These are phyloP conservation scores for Auriscalpium vulgare DNA, from an alignment of 768 basidiomycete genomes.

Conservation along the genomic window DNA sequence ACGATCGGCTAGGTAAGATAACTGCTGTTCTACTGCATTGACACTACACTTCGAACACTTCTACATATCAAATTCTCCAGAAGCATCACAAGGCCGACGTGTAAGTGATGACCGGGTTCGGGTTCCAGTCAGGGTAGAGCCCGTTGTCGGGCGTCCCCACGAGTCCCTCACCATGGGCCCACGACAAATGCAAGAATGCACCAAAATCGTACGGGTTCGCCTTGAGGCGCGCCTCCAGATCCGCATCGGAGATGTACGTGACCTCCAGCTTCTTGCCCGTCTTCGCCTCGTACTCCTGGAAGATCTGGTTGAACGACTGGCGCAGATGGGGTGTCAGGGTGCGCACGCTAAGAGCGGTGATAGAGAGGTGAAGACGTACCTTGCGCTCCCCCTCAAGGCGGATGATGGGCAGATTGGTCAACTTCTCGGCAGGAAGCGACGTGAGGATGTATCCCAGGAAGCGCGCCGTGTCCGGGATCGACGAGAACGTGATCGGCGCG, in stretches of 20 bases:
- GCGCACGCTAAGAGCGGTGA: too few species aligned
- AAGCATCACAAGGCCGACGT: too few species aligned
- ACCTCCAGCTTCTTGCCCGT: conserved; percentile 11
- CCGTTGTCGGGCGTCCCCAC: conserved; percentile 9
- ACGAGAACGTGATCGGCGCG: conserved; percentile 11
- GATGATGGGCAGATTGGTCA: not conserved
- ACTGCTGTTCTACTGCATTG: too few species aligned
- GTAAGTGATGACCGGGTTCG: conserved; percentile 8
- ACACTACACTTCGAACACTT: too few species aligned
- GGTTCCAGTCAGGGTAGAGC: conserved; percentile 16
- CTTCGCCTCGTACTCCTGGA: conserved; percentile 8
- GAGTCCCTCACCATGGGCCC: conserved; percentile 4
- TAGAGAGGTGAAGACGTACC: conserved; percentile 1
- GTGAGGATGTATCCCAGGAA: too few species aligned
- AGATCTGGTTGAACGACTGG: conserved; percentile 16
- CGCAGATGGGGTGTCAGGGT: not conserved
- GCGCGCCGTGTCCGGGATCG: not conserved
- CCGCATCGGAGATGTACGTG: conserved; percentile 3
- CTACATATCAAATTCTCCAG: too few species aligned
- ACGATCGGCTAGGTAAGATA: too few species aligned
- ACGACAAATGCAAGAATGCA: conserved; percentile 5
- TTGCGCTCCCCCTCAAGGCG: conserved; percentile 12
- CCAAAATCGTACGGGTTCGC: conserved; percentile 11
- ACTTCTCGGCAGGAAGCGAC: too few species aligned
- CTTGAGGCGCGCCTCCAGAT: not conserved